These are phyloP conservation scores for Flaveria brownii DNA, from an alignment of 129 eudicot genomes.

Conservation along the genomic window DNA sequence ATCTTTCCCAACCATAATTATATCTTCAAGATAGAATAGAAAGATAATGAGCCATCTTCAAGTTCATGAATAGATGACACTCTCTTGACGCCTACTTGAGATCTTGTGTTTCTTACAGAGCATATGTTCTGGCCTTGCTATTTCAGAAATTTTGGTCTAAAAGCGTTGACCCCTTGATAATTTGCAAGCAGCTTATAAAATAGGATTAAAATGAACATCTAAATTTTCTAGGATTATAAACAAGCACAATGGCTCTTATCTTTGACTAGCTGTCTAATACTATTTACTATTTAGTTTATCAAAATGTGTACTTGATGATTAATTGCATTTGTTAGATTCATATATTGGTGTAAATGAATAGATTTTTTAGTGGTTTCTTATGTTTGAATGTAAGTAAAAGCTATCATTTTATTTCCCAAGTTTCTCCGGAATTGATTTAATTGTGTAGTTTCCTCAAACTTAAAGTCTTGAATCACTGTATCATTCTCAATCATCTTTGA, in stretches of 20 bases:
- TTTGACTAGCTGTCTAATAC: neutral
- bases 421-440: neutral
- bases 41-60: neutral
- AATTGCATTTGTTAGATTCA: neutral
- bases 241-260: neutral
- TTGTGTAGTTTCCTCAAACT: neutral
- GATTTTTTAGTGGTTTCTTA: neutral
- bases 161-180: neutral
- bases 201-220: neutral
- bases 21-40: neutral
- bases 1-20: neutral
- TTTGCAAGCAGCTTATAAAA: neutral
- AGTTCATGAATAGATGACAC: neutral
- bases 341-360: neutral
- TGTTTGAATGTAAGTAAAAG: neutral
- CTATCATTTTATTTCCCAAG: neutral
- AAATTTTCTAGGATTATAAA: neutral
- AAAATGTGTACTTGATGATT: constrained; percentile 10
- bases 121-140: neutral
- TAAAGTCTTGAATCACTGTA: neutral
- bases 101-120: neutral
- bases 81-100: neutral
- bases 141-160: constrained; percentile 10
- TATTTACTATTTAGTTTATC: neutral
- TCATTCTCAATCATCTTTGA: constrained; percentile 12